Percentiles rank a stretch among this genome's conserved stretches.
Evolutionary conservation across 352 stramenopile species (phyloP).

Genomic region (Pythium sp.): DNA sequence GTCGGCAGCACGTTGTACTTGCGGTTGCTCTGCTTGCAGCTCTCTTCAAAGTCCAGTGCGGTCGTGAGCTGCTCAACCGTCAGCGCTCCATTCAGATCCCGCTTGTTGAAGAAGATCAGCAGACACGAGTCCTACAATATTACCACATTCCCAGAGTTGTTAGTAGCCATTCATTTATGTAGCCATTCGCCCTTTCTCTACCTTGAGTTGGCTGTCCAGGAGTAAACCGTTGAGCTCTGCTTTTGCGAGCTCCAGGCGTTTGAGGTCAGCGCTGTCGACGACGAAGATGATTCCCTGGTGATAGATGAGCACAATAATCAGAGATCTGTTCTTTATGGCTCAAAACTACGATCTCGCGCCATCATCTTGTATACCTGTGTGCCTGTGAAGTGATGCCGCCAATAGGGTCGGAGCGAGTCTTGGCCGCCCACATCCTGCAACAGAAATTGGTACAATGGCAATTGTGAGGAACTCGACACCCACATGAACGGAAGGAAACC

Average conservation of each 20-base stretch:
- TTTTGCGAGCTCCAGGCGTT: slow-evolving; percentile 67
- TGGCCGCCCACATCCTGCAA: slow-evolving; percentile 76
- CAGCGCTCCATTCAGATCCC: slow-evolving; percentile 51
- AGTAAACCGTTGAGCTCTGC: slow-evolving; percentile 70
- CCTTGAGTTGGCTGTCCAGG: slow-evolving; percentile 63
- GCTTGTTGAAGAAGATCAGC: slow-evolving; percentile 78
- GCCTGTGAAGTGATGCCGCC: slow-evolving; percentile 82
- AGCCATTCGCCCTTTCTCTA: neutral
- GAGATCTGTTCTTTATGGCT: neutral
- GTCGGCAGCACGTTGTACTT: slow-evolving; percentile 62
- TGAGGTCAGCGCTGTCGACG: slow-evolving; percentile 69
- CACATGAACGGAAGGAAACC: neutral
- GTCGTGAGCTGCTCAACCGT: slow-evolving; percentile 48
- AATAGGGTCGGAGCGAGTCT: slow-evolving; percentile 77
- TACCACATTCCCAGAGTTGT: neutral
- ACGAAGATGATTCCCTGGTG: slow-evolving; percentile 78
- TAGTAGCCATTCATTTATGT: neutral
- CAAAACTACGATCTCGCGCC: neutral
- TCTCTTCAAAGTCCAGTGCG: slow-evolving; percentile 51
- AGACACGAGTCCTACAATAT: slow-evolving; percentile 42
- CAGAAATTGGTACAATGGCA: neutral
- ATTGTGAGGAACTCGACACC: neutral
- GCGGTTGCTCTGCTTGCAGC: slow-evolving; percentile 42
- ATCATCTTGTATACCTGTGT: slow-evolving; percentile 54
- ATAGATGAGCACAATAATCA: neutral